These are phyloP conservation scores for Tremellales sp. DNA, from an alignment of 1,284 basidiomycete species.

Conservation along the genomic window DNA sequence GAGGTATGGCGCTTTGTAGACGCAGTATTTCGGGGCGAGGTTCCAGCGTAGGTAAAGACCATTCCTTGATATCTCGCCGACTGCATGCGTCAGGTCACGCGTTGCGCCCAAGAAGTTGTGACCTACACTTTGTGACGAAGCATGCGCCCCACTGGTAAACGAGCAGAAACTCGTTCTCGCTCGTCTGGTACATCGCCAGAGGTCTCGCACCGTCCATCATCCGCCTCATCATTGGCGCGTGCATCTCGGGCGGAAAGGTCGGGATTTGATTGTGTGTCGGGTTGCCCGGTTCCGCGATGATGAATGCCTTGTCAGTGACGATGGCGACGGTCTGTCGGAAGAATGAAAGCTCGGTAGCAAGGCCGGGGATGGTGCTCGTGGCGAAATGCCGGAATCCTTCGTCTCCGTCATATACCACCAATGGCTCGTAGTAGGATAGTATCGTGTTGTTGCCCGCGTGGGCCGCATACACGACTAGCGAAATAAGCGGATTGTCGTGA, in stretches of 20 bases:
- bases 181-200: slow-evolving; percentile 34
- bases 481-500: neutral
- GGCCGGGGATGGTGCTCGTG: slow-evolving; percentile 21
- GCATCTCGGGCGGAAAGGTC: slow-evolving; percentile 13
- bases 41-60: slow-evolving; percentile 35
- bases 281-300: slow-evolving; percentile 37
- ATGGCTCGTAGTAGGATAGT: slow-evolving; percentile 29
- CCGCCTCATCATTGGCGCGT: slow-evolving; percentile 11
- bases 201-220: slow-evolving; percentile 18
- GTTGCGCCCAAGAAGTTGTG: neutral
- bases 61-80: slow-evolving; percentile 27
- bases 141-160: slow-evolving; percentile 37
- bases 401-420: neutral
- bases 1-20: slow-evolving; percentile 26
- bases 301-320: slow-evolving; percentile 29
- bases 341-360: slow-evolving; percentile 31
- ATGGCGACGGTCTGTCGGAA: slow-evolving; percentile 35
- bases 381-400: slow-evolving; percentile 26
- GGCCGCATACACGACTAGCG: slow-evolving; percentile 17
- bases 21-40: slow-evolving; percentile 23
- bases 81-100: slow-evolving; percentile 10
- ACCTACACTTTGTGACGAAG: slow-evolving; percentile 36
- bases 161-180: slow-evolving; percentile 34
- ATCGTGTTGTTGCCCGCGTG: slow-evolving; percentile 17
- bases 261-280: slow-evolving; percentile 27